Base-by-base conservation (phyloP, 345 rosid species). In the Hypericum androsaemum region DNA sequence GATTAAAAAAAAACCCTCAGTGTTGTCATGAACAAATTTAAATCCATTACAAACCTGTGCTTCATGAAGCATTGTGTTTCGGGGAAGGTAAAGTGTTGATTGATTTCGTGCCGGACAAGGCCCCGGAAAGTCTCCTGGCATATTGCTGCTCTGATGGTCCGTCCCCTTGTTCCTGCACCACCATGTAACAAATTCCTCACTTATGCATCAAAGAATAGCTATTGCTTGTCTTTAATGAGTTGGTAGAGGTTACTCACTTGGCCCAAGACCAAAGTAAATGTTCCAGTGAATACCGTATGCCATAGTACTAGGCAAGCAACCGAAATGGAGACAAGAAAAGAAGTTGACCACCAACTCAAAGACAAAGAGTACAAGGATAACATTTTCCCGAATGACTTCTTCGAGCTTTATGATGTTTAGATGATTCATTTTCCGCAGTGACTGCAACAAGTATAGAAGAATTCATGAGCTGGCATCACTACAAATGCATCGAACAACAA, bases 361-460 rank as follows among this genome's bases (percentile, higher is more conserved):
- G 39, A 82, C 89, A 68, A 92, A 92, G 64, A 76, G 88, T 41
- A n/a, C n/a, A n/a, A 92, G 64, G 69, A 78, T 71, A 57, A 81
- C 92, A 70, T 78, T 77, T 64, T 92, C 98, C 74, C 94, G 72
- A 69, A 92, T 84, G 65, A 92, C 89, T 75, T 84, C 96, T 81
- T 81, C 88, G 56, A 90, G 92, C 74, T 90, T 90, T 78, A 90
- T 96, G 45, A 92, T 88, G 71, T 88, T 84, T 14, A 83, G 89
- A 85, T 87, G 96, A 69, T 52, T 88, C 95, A 90, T 84, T 78
- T 58, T 83, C 66, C 82, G 73, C 69, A 87, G 60, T 0, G 98
- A 84, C 98, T 86, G 65, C 37, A 54, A 66, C 13, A 66, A 52
- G 39, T n/a, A 57, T 56, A 58, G 39, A 3, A 12, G 5, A 13